These are phyloP conservation scores for Phytopythium cucurbitacearum DNA, from an alignment of 352 stramenopile genomes.

Conservation along the genomic window DNA sequence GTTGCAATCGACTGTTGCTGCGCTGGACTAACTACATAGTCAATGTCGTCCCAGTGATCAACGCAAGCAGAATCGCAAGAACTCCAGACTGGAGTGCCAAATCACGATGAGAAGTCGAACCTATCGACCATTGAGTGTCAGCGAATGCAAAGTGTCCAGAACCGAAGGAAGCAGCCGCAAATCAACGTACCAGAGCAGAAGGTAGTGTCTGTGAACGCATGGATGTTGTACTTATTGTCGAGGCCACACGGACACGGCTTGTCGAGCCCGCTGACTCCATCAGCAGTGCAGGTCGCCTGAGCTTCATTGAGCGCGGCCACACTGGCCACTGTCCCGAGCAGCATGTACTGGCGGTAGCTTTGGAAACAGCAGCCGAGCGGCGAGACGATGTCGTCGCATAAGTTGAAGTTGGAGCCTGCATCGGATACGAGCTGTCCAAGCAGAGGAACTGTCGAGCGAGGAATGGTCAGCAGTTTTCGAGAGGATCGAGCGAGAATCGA, in stretches of 20 bases:
- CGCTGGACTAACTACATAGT: too few relatives aligned
- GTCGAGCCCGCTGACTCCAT: constrained; percentile 34
- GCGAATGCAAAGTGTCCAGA: too few relatives aligned
- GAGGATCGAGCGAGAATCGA: background rate
- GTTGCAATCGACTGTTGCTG: too few relatives aligned
- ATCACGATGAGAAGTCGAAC: too few relatives aligned
- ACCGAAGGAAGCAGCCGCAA: background rate
- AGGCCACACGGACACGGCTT: constrained; percentile 42
- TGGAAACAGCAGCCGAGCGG: constrained; percentile 78
- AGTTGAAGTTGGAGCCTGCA: constrained; percentile 45
- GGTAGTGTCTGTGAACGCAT: constrained; percentile 48
- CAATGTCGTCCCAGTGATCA: too few relatives aligned
- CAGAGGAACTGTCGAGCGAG: constrained; percentile 37
- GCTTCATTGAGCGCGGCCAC: constrained; percentile 43
- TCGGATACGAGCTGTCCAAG: constrained; percentile 42
- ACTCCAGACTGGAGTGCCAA: too few relatives aligned
- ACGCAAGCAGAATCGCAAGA: too few relatives aligned
- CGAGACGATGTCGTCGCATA: constrained; percentile 70
- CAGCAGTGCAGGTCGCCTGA: constrained; percentile 40
- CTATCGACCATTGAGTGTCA: too few relatives aligned
- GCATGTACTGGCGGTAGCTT: constrained; percentile 76
- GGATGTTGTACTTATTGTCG: constrained; percentile 44
- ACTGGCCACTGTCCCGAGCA: constrained; percentile 45
- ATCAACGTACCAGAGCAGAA: constrained; percentile 42
- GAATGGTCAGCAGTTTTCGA: background rate